These are phyloP conservation scores for Phanerodontia chrysosporium DNA, from an alignment of 768 basidiomycete species.

Conservation along the genomic window DNA sequence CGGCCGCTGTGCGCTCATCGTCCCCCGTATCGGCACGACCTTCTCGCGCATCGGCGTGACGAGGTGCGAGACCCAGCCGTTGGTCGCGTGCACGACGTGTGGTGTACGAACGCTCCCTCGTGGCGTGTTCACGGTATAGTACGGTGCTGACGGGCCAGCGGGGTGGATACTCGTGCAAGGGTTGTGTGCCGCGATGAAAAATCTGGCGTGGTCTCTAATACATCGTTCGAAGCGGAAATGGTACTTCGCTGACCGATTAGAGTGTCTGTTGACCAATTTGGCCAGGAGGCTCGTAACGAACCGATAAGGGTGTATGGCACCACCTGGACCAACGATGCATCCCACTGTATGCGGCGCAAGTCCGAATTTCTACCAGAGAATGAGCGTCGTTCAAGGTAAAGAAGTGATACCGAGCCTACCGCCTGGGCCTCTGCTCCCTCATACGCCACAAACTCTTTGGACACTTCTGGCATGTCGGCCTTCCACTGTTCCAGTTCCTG, in stretches of 20 bases:
- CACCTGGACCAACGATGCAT: constrained; percentile 49
- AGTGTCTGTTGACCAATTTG: constrained; percentile 47
- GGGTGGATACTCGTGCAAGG: constrained; percentile 52
- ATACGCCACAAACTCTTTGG: constrained; percentile 23
- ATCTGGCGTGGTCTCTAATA: constrained; percentile 33
- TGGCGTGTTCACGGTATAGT: constrained; percentile 58
- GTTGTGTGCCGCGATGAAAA: constrained; percentile 54
- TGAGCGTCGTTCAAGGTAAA: neutral
- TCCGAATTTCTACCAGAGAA: constrained; percentile 40
- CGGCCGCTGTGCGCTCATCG: constrained; percentile 64
- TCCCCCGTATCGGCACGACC: constrained; percentile 55
- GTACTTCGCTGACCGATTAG: constrained; percentile 37
- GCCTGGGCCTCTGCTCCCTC: constrained; percentile 31
- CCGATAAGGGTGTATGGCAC: constrained; percentile 67
- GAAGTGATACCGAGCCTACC: constrained; percentile 27
- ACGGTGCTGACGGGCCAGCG: constrained; percentile 20
- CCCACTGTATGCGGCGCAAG: constrained; percentile 44
- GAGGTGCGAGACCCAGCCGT: constrained; percentile 76
- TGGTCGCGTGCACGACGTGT: constrained; percentile 81
- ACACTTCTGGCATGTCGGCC: constrained; percentile 49
- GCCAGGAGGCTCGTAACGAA: constrained; percentile 56
- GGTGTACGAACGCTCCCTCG: constrained; percentile 50
- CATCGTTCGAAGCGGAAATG: neutral
- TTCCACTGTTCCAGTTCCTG: constrained; percentile 40
- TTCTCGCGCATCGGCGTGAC: constrained; percentile 57